These are phyloP conservation scores for Chenopodium formosanum DNA, from an alignment of 148 eudicot species.

Conservation along the genomic window DNA sequence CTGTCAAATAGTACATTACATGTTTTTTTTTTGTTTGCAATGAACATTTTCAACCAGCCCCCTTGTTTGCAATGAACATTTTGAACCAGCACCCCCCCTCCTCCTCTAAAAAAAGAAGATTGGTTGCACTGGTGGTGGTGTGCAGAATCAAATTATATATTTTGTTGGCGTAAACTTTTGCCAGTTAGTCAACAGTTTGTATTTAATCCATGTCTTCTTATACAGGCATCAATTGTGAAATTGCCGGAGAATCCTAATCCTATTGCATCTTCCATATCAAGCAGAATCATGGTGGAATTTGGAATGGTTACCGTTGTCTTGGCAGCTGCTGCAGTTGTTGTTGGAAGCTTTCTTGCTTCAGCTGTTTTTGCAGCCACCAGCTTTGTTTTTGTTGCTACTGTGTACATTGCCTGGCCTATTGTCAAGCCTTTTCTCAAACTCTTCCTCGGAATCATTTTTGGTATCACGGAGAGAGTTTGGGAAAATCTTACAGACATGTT, in stretches of 20 bases:
- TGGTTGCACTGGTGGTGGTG: not conserved
- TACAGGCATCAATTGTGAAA: conserved; percentile 76
- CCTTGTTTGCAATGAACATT: too few species aligned
- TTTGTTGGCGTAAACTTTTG: not conserved
- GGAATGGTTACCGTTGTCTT: conserved; percentile 67
- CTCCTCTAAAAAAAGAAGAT: not conserved
- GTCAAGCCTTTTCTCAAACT: conserved; percentile 57
- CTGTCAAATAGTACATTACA: not conserved
- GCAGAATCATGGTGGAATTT: conserved; percentile 82
- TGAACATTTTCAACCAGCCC: not conserved
- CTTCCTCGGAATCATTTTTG: conserved; percentile 42
- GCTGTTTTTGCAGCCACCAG: conserved; percentile 73
- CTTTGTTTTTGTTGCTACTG: conserved; percentile 51
- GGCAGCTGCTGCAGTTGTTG: conserved; percentile 73
- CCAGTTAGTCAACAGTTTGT: not conserved
- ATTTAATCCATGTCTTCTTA: conserved; percentile 16
- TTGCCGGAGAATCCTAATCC: conserved; percentile 73
- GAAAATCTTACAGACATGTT: conserved; percentile 48
- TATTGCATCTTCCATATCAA: conserved; percentile 84
- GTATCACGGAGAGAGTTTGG: conserved; percentile 54
- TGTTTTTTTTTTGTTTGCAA: not conserved
- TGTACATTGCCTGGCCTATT: conserved; percentile 76
- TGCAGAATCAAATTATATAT: not conserved
- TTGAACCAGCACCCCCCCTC: too few species aligned
- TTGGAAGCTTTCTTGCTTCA: conserved; percentile 79